Percentiles rank a stretch among this genome's conserved stretches.
Conservation (phyloP, 306 rosid species). For the Mucuna pruriens region DNA sequence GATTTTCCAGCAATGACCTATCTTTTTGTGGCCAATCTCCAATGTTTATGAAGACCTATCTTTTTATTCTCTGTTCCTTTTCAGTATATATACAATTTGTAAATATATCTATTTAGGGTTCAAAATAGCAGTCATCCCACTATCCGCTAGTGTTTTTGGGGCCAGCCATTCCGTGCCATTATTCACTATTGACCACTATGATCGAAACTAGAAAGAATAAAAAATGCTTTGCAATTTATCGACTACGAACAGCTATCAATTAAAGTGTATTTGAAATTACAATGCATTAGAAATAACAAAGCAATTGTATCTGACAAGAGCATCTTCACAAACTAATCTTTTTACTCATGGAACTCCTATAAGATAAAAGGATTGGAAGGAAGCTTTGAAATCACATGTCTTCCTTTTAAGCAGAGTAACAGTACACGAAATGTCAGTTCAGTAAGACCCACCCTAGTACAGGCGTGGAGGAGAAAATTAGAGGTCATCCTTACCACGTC, state of each 20-base stretch:
- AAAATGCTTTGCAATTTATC: not conserved
- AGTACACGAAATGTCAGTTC: not conserved
- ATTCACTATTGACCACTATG: not conserved
- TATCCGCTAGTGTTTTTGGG: not conserved
- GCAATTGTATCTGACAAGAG: not conserved
- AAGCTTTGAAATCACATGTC: not conserved
- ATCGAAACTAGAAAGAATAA: slow-evolving; percentile 51
- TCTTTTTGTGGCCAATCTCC: not conserved
- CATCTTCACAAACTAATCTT: not conserved
- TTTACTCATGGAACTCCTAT: not conserved
- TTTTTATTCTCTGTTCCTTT: not conserved
- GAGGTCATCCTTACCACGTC: not conserved
- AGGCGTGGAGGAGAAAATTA: not conserved
- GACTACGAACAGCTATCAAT: not conserved
- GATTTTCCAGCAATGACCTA: not conserved
- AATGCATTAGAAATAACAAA: not conserved
- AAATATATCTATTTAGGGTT: not conserved
- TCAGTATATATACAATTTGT: not conserved
- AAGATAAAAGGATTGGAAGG: not conserved
- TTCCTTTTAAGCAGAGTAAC: not conserved
- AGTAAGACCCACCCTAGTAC: not conserved
- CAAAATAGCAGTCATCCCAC: not conserved
- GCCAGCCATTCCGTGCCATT: not conserved
- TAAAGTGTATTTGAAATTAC: not conserved
- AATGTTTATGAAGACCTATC: not conserved